Evolutionary conservation across 192 early-diverging fungal species (phyloP), one percentile per base, ranked within the genome.

Genomic region (Thoreauomyces humboldtii): DNA sequence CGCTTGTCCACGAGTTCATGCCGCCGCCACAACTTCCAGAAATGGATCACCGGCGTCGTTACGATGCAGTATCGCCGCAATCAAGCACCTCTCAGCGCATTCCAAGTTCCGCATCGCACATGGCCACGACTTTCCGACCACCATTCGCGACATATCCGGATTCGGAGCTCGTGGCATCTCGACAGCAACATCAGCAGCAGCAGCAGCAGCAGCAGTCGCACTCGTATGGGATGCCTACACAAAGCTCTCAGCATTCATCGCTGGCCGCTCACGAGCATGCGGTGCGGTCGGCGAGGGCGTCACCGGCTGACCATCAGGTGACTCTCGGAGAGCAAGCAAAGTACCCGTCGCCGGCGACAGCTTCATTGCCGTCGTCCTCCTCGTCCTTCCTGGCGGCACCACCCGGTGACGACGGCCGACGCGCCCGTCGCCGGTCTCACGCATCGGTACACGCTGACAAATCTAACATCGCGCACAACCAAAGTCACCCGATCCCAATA

Each of bases 391-490:
- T 17, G 17, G 38, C 38, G 17, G 38, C 38, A 41, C 9, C 38
- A 41, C 19, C 44, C n/a, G 25, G n/a, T n/a, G 44, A 24, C 44
- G 27, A 52, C 50, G 19, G 29, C 50, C 27, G 27, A 28, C 27
- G 19, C 12, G 44, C 19, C 44, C 44, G 44, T 24, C 50, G 50
- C 4, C 50, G 50, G 32, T 52, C 50, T 15, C 50, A 52, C 50
- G 50, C 9, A 24, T 52, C 27, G 27, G 29, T 27, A 2, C 12
- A 9, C 15, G 32, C 32, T 22, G 19, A 52, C 25, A 31, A 29
- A 29, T 31, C 5, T 31, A 15, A 5, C 25, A 2, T 28, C 50
- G 29, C 21, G 17, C 50, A 22, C 4, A 4, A 4, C 50, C 25
- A 24, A 12, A 24, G 47, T 24, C 6, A 57, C 55, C 33, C 55